Evolutionary conservation across 2,329 filamentous ascomycete species (phyloP), one percentile per base, ranked within the genome.

Genomic region (Fusarium sp.): DNA sequence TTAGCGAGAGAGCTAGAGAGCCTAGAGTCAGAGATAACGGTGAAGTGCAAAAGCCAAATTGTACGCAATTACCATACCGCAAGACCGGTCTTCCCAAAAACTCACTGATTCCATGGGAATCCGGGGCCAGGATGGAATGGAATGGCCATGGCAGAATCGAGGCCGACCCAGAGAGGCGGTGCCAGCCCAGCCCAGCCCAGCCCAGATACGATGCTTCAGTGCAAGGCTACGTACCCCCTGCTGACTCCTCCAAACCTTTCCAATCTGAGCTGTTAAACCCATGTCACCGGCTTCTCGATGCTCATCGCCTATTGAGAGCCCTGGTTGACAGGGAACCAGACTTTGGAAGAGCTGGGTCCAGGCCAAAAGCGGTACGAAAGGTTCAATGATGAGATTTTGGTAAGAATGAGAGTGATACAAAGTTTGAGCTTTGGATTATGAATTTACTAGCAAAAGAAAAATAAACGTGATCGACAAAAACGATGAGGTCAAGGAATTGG

Each of bases 161-260:
- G 53, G 62, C 69, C 56, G 66, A 75, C 71, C 71, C 72, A 65
- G 64, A 61, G 61, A 67, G 70, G 72, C 67, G 67, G 71, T 74
- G 75, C 75, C 68, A 44, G n/a, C n/a, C n/a, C 47, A 50, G 28
- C 22, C 45, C 26, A 30, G 44, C 42, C 42, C 18, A 22, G 44
- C 45, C 45, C 28, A 73, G 72, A 62, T 39, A 41, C 39, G 45
- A 63, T 63, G 61, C 59, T 69, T 47, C 48, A 65, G 65, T 61
- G 63, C 63, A 69, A 68, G 71, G 73, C 60, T 71, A 68, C 64
- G 70, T 72, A 69, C 36, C 57, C 71, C 69, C 71, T 77, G 72
- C 65, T 66, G 69, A 62, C 60, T 64, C 63, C 50, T 64, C 61
- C 61, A 62, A 73, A 54, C 62, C 42, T 54, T 60, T 53, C 45